Evolutionary conservation across 2,329 filamentous ascomycete species (phyloP), one percentile per base, ranked within the genome.

Genomic region (Cladosporium austrohemisphaericum): DNA sequence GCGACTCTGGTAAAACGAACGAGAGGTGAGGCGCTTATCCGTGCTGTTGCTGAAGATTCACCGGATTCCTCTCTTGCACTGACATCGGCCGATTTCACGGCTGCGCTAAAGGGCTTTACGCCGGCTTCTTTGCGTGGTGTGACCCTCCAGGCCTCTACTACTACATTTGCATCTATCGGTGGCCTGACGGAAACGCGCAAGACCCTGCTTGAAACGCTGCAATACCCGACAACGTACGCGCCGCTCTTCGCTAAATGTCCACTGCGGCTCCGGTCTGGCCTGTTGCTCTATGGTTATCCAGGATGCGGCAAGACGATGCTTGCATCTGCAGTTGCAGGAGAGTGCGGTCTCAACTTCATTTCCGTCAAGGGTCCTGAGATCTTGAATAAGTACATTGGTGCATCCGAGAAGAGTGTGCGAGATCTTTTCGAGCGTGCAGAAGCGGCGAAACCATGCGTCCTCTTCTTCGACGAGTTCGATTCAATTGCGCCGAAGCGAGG

Each of bases 401-500:
- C 93, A 1, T 95, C 88, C 22, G 93, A 98, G 64, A 98, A 98
- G 76, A 90, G 84, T 53, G 91, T 98, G 5, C 84, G 94, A 33
- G 93, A 98, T 66, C 76, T 98, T 1, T 98, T 98, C 62, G 92
- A 95, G 65, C 82, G 93, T 33, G 93, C 93, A 0, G 84, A 85
- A 63, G 92, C 93, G 3, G 93, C 93, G 4, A 83, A 86, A 52
- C 94, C 94, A 0, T 97, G 93, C 60, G 88, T 98, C 4, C 76
- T 98, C 7, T 98, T 98, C 76, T 98, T 98, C 64, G 93, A 98
- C 64, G 93, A 98, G 67, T 98, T 98, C 64, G 93, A 98, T 71
- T 91, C 88, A 31, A 97, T 98, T 55, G 94, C 94, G 0, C 93
- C 93, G 2, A 98, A 97, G 70, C 81, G 93, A 71, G 93, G 93